Conservation (phyloP, 164 flowering plant genomes). For the Stephania cephalantha region DNA sequence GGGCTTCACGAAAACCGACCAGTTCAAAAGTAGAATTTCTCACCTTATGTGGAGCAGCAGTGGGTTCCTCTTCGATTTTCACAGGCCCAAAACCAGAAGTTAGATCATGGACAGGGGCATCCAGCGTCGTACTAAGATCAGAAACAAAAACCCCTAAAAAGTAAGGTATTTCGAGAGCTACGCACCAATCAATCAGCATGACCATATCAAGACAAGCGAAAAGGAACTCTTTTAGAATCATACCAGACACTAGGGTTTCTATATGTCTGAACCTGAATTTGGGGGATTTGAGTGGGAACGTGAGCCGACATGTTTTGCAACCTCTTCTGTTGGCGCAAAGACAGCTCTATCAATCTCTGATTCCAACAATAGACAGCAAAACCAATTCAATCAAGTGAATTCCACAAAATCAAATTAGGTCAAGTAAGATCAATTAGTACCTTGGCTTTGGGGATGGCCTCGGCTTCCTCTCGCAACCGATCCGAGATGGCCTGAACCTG, state of each 20-base stretch:
- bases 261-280: conserved; percentile 20
- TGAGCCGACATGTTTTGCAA: conserved; percentile 56
- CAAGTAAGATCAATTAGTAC: conserved; percentile 18
- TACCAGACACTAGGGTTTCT: conserved; percentile 18
- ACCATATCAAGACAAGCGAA: background rate
- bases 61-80: conserved; percentile 45
- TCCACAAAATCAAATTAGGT: background rate
- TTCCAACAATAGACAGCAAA: conserved; percentile 9
- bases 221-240: conserved; percentile 21
- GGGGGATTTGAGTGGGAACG: conserved; percentile 40
- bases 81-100: conserved; percentile 15
- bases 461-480: conserved; percentile 63
- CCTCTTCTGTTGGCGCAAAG: conserved; percentile 68
- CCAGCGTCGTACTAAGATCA: conserved; percentile 33
- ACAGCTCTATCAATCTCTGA: conserved; percentile 71
- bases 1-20: background rate
- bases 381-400: background rate
- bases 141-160: background rate
- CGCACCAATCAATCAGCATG: background rate
- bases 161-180: too few species aligned
- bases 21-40: conserved; percentile 2
- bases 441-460: conserved; percentile 83
- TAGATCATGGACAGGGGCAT: conserved; percentile 19
- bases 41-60: conserved; percentile 41
- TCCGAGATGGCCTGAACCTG: conserved; percentile 74